A percentile compares a stretch with the other conserved stretches of the same genome.
phyloP scores from a whole-genome alignment of 345 rosid species.

The Eucalyptus sp. region DNA sequence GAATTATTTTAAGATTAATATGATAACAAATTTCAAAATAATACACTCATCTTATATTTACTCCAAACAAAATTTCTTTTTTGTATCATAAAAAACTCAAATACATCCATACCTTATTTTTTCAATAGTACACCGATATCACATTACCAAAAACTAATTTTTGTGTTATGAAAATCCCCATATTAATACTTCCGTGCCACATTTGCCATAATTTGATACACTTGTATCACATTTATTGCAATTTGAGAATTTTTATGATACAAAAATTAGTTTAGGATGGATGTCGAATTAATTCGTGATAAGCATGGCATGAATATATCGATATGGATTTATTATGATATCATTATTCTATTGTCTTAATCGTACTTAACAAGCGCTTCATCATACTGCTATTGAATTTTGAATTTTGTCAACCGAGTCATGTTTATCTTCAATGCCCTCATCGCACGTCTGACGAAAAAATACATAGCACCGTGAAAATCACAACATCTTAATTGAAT shows the following conservation, averaged over 20 bases:
- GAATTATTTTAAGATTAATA: no score
- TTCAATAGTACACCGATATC: fast-evolving
- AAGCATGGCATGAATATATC: no score
- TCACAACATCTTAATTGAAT: fast-evolving
- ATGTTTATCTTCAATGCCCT: neutral
- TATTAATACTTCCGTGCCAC: no score
- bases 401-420: neutral
- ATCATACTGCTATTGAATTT: fast-evolving
- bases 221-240: no score
- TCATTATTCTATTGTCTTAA: neutral
- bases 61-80: no score
- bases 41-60: no score
- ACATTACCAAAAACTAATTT: no score
- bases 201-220: fast-evolving
- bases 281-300: no score
- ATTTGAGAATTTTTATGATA: no score
- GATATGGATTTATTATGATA: fast-evolving
- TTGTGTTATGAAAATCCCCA: fast-evolving
- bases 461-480: neutral
- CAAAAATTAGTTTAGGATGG: no score
- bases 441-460: fast-evolving
- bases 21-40: no score
- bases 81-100: no score
- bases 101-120: fast-evolving
- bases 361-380: fast-evolving